A percentile compares a stretch with the other conserved stretches of the same genome.
Conservation (phyloP, 768 basidiomycete species). For the Royoungia palumana region DNA sequence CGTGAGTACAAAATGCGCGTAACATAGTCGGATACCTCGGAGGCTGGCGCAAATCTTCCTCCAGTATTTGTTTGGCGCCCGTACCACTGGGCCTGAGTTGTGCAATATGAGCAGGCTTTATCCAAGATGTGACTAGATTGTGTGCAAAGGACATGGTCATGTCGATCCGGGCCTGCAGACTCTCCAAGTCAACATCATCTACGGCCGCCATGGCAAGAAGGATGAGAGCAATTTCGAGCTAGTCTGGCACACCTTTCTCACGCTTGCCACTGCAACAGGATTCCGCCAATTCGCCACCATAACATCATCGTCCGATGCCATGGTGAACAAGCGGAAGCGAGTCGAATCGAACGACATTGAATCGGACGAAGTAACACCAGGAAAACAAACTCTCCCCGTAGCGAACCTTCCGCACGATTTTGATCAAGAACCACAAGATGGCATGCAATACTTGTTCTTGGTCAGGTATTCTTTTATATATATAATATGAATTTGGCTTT, state of each 20-base stretch:
- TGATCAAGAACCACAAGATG: conserved; percentile 61
- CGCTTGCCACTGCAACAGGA: conserved; percentile 1
- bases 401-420: conserved; percentile 73
- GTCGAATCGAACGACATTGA: conserved; percentile 49
- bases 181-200: conserved; percentile 60
- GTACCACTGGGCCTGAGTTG: conserved; percentile 28
- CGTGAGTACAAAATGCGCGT: background rate
- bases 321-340: conserved; percentile 53
- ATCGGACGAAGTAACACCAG: conserved; percentile 58
- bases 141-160: conserved; percentile 75
- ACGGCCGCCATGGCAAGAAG: conserved; percentile 28
- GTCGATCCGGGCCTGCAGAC: conserved; percentile 80
- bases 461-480: conserved; percentile 53
- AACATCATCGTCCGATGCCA: conserved; percentile 6
- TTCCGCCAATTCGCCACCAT: background rate
- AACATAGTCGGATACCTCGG: conserved; percentile 47
- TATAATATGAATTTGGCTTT: background rate
- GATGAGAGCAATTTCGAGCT: no score
- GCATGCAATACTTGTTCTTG: conserved; percentile 76
- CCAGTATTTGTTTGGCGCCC: conserved; percentile 52
- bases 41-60: conserved; percentile 66
- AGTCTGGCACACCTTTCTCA: conserved; percentile 16
- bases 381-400: conserved; percentile 76
- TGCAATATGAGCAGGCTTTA: conserved; percentile 50
- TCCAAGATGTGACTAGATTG: conserved; percentile 73